Evolutionary conservation across 345 rosid genomes (phyloP), one percentile per base, ranked within the genome.

Genomic region (Trapa bicornis): DNA sequence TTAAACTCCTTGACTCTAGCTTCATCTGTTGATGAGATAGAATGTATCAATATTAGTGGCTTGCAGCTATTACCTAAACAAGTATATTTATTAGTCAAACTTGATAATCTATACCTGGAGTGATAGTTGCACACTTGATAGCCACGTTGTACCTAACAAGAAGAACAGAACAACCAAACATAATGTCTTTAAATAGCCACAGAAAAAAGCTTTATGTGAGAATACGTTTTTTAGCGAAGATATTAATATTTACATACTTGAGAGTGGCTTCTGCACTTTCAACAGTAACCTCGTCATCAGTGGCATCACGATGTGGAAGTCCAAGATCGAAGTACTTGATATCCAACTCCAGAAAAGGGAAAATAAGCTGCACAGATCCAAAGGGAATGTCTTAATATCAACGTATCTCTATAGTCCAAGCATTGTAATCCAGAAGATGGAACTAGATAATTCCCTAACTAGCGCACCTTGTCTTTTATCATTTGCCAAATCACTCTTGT

Each of bases 91-190:
- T 41, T 43, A 5, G 13, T 17, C 48, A 61, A 11, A 32, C 43
- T 17, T 14, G 17, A 39, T n/a, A 16, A 42, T 48, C 65, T 65
- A 70, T 80, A 91, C 99, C 99, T 75, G 99, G 99, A 66, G 99
- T 94, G 61, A 94, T 91, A 65, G 99, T 94, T 64, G 99, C 99
- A 72, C 99, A 91, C 82, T 94, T 91, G 75, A 94, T 87, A 9
- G 99, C 99, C 35, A 94, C 99, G 83, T 94, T 94, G 75, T 88
- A 90, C 91, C 98, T 93, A 62, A 71, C 69, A 13, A 41, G 68
- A 62, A 61, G 39, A 45, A 68, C 48, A 22, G 29, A 22, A 22
- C 13, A 39, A 42, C 12, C 37, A 54, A 29, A 37, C 65, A 39
- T 2, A 58, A 22, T 36, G 5, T 36, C 9, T 53, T 10, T 6